Conservation (phyloP, 2,329 filamentous ascomycete species). For the Endoconidiophora polonica region DNA sequence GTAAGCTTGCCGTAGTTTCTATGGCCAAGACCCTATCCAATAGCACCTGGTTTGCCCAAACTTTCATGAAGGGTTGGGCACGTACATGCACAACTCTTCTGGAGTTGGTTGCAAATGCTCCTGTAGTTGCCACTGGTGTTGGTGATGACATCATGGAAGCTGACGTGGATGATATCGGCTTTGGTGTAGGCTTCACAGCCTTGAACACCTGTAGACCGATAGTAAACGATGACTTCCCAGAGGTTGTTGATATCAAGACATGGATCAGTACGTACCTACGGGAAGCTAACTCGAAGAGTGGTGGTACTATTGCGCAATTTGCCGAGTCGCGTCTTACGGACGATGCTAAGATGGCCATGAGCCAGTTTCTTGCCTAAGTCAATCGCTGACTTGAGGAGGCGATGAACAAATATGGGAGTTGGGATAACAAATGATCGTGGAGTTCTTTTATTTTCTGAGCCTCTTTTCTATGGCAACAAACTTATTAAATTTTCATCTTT, state of each 20-base stretch:
- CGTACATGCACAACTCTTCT: constrained; percentile 81
- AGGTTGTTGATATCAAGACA: constrained; percentile 62
- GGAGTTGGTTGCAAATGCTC: constrained; percentile 77
- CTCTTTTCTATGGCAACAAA: not conserved
- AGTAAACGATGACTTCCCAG: constrained; percentile 65
- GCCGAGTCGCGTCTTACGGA: constrained; percentile 53
- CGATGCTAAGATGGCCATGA: constrained; percentile 22
- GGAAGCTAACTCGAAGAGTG: constrained; percentile 57
- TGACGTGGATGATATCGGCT: constrained; percentile 87
- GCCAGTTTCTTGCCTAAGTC: constrained; percentile 7
- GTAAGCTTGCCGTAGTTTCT: constrained; percentile 84
- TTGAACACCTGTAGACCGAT: constrained; percentile 76
- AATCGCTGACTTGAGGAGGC: not conserved
- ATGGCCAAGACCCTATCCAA: constrained; percentile 84
- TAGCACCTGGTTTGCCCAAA: constrained; percentile 64
- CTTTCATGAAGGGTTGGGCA: constrained; percentile 78
- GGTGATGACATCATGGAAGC: constrained; percentile 72
- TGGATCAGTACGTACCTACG: constrained; percentile 74
- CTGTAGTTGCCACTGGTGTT: constrained; percentile 43
- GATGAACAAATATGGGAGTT: too few species aligned
- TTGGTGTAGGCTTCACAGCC: constrained; percentile 85
- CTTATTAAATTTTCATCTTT: not conserved
- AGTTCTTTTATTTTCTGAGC: not conserved
- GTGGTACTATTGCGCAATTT: constrained; percentile 53
- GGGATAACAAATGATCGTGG: too few species aligned